phyloP scores from a whole-genome alignment of 192 early-diverging fungal species.

The Coemansia sp. region DNA sequence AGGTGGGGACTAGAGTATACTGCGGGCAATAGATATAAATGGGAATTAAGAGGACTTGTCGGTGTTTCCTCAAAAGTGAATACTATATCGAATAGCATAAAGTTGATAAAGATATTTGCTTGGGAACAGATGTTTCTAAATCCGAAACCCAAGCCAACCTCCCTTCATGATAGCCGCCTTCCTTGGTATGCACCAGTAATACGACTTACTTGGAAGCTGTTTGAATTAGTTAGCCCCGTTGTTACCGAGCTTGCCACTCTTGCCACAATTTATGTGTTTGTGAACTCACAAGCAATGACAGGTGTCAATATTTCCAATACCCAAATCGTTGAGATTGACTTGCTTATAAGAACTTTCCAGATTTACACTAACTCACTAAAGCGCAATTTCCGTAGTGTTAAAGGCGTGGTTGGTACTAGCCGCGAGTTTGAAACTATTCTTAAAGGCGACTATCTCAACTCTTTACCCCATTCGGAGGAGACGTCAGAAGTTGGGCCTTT shows the following conservation, averaged over 20 bases:
- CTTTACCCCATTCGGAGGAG: constrained; percentile 2
- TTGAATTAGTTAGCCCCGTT: neutral
- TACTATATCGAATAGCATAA: constrained; percentile 23
- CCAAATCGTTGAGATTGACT: constrained; percentile 23
- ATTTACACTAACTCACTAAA: neutral
- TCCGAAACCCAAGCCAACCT: neutral
- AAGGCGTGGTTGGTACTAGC: neutral
- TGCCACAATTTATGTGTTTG: constrained; percentile 12
- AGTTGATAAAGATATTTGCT: constrained; percentile 43
- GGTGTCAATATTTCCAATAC: constrained; percentile 22
- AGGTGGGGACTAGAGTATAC: neutral
- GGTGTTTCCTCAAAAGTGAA: no score
- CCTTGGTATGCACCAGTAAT: constrained; percentile 41
- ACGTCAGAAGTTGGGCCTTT: neutral
- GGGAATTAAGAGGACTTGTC: no score
- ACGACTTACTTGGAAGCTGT: constrained; percentile 15
- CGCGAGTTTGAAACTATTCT: constrained; percentile 26
- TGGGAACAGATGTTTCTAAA: constrained; percentile 37
- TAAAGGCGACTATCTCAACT: constrained; percentile 29
- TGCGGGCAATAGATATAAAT: no score
- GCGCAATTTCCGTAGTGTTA: neutral
- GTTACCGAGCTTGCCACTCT: constrained; percentile 8
- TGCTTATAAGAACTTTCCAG: constrained; percentile 8
- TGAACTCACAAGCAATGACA: neutral
- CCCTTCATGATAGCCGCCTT: neutral